A percentile compares a stretch with the other conserved stretches of the same genome.
Evolutionary conservation across 305 asterid species (phyloP).

Genomic region (Solanum aculeatissimum): DNA sequence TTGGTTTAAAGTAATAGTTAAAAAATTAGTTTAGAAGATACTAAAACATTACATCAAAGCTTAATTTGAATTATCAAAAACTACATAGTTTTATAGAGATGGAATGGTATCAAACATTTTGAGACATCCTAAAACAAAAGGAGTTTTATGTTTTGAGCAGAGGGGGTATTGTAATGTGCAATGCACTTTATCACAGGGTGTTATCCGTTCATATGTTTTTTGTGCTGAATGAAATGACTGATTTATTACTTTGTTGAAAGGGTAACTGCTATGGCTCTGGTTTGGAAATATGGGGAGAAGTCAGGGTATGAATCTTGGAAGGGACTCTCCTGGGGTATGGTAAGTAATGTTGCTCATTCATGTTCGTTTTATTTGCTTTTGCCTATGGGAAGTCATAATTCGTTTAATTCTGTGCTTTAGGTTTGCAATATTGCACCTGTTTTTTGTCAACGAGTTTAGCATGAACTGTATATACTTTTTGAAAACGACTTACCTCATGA

Average conservation of each 20-base stretch:
- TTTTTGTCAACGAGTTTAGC: neutral
- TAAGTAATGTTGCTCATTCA: constrained; percentile 16
- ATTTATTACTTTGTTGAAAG: constrained; percentile 14
- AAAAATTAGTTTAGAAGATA: neutral
- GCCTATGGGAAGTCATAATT: neutral
- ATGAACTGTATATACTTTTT: neutral
- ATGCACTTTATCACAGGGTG: neutral
- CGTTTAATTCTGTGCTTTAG: neutral
- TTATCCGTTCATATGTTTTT: neutral
- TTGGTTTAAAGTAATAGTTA: neutral
- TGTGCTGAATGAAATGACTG: neutral
- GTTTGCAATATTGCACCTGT: neutral
- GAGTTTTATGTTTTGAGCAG: neutral
- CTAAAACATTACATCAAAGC: neutral
- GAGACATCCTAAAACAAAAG: neutral
- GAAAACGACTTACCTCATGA: neutral
- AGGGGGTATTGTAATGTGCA: neutral
- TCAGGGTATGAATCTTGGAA: constrained; percentile 89
- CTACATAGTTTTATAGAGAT: neutral
- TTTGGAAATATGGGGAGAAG: constrained; percentile 91
- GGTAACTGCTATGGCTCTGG: constrained; percentile 89
- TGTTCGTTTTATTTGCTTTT: neutral
- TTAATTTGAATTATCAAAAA: neutral
- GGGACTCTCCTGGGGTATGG: constrained; percentile 99
- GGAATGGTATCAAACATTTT: neutral